Conservation (phyloP, 1,284 basidiomycete species). For the Puccinia triticina region DNA sequence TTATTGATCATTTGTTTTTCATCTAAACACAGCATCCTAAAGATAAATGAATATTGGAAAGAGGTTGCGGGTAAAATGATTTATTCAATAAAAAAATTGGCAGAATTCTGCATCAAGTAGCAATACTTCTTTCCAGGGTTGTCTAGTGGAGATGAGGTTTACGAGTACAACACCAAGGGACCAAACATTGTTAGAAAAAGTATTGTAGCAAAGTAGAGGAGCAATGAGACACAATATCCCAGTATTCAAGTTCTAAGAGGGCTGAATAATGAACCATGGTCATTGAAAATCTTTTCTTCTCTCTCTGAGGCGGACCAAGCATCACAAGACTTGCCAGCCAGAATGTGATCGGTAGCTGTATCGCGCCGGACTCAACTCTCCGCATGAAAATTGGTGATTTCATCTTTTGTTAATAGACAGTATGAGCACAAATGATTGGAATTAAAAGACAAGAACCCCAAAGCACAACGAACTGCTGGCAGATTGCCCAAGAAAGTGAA, state of each 20-base stretch:
- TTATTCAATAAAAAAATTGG: no score
- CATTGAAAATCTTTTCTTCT: not conserved
- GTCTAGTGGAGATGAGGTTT: no score
- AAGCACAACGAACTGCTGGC: slow-evolving; percentile 41
- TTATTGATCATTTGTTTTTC: no score
- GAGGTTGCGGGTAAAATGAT: no score
- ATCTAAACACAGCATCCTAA: no score
- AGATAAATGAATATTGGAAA: no score
- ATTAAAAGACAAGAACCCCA: slow-evolving; percentile 27
- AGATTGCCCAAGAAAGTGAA: slow-evolving; percentile 50
- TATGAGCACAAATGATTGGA: slow-evolving; percentile 48
- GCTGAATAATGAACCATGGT: not conserved
- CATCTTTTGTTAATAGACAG: slow-evolving; percentile 22
- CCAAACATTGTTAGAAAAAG: no score
- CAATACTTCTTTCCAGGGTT: no score
- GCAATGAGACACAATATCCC: slow-evolving; percentile 2
- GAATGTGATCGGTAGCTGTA: not conserved
- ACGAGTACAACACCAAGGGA: no score
- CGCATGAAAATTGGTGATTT: slow-evolving; percentile 20
- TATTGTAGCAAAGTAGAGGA: no score
- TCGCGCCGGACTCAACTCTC: not conserved
- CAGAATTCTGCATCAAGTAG: no score
- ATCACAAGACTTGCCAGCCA: slow-evolving; percentile 6
- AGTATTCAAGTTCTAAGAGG: not conserved
- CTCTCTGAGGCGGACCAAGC: not conserved